Evolutionary conservation across 75 land plant genomes (phyloP), one percentile per base, ranked within the genome.

Genomic region (Picea sitchensis): DNA sequence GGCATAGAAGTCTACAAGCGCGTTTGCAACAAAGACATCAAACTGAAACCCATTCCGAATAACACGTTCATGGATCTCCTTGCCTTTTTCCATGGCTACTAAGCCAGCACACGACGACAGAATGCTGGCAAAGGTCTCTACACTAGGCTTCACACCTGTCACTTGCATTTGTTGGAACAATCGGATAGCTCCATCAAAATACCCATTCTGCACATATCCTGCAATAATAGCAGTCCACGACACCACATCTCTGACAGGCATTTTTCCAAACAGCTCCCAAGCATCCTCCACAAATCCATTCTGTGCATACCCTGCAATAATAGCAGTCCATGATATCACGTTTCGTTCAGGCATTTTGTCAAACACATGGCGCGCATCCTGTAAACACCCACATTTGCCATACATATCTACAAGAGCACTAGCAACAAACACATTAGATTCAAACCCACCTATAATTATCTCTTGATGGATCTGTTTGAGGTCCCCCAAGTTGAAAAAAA

Each of bases 321-420:
- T 80, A 31, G 83, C 81, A 56, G 83, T 88, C 90, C 90, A 88
- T 0, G 90, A 75, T 13, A 86, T 84, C 13, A 68, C 61, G 61
- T 88, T 76, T 78, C 61, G 80, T 51, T 79, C 82, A 20, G 21
- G 15, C 84, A 90, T 88, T 51, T 12, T 57, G 2, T 82, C 81
- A 78, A 90, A 92, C 60, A 89, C 67, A 51, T 56, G 79, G 41
- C 77, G 44, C 9, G 82, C 92, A 76, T 77, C 79, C 0, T 63
- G 79, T 73, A 84, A 76, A 14, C 32, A 75, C 21, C 88, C 87
- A 78, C 82, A 86, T 67, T 90, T 92, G 15, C 73, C 81, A 77
- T 87, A 90, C 59, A 82, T 81, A 79, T 87, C 90, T 54, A 92
- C 69, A 4, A 92, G 57, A 2, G 94, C 80, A 61, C 88, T 92